phyloP scores from a whole-genome alignment of 179 eudicot genomes.

The Drosera spatulata region DNA sequence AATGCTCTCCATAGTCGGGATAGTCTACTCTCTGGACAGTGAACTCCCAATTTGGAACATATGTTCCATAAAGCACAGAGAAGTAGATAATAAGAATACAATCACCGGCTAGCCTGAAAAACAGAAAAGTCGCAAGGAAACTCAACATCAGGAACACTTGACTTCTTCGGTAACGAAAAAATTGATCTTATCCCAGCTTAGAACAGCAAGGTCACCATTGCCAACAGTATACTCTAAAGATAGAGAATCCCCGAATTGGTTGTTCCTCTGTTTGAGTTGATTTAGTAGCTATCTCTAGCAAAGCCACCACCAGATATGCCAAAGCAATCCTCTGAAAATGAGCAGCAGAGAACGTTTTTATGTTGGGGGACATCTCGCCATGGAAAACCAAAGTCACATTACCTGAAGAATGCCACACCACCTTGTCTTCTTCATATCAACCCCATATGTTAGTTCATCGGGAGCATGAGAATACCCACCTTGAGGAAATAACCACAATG shows the following conservation, averaged over 20 bases:
- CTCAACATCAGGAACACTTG: neutral
- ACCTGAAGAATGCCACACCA: constrained; percentile 99
- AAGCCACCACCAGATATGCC: constrained; percentile 64
- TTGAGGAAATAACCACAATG: constrained; percentile 10
- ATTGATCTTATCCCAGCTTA: neutral
- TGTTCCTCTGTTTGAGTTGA: constrained; percentile 18
- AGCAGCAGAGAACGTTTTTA: no score
- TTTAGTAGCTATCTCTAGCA: constrained; percentile 58
- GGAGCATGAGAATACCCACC: constrained; percentile 89
- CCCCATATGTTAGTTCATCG: constrained; percentile 72
- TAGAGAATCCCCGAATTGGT: constrained; percentile 24
- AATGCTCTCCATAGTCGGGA: constrained; percentile 51
- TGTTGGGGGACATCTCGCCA: no score
- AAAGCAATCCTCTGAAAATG: constrained; percentile 71
- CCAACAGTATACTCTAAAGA: constrained; percentile 52
- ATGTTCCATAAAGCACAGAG: constrained; percentile 53
- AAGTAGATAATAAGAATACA: constrained; percentile 51
- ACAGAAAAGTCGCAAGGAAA: constrained; percentile 2
- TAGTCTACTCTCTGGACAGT: constrained; percentile 34
- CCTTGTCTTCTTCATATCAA: constrained; percentile 68
- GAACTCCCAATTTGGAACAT: constrained; percentile 89
- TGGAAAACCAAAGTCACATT: neutral
- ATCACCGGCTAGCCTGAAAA: constrained; percentile 58
- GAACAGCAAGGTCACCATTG: constrained; percentile 44
- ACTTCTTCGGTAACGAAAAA: neutral